Percentiles rank a stretch among this genome's conserved stretches.
These are phyloP conservation scores for Butyriboletus regius DNA, from an alignment of 1,284 basidiomycete genomes.

Conservation along the genomic window DNA sequence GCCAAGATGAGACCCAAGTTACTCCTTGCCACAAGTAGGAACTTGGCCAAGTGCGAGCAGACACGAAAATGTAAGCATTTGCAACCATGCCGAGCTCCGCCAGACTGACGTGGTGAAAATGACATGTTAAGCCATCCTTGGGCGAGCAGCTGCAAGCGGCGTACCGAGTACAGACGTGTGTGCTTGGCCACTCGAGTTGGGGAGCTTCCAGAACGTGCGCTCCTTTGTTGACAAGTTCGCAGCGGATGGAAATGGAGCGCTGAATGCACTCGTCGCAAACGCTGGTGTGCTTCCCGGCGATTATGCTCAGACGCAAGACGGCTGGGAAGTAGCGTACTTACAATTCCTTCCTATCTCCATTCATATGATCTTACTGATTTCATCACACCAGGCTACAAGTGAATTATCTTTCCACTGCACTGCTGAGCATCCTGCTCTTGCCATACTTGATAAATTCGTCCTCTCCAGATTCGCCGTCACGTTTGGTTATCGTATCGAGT, in stretches of 20 bases:
- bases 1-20: conserved; percentile 21
- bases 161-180: background rate
- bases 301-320: conserved; percentile 21
- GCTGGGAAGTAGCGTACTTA: conserved; percentile 23
- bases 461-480: conserved; percentile 16
- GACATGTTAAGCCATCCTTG: conserved; percentile 12
- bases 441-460: conserved; percentile 22
- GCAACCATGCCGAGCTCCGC: background rate
- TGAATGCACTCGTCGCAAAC: conserved; percentile 22
- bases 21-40: conserved; percentile 24
- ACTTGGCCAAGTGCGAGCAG: conserved; percentile 20
- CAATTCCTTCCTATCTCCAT: background rate
- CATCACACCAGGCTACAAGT: conserved; percentile 23
- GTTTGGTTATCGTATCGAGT: conserved; percentile 26
- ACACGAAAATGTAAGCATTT: conserved; percentile 18
- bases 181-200: conserved; percentile 20
- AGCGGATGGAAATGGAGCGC: conserved; percentile 5
- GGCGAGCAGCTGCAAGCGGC: background rate
- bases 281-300: conserved; percentile 12
- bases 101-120: background rate
- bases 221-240: conserved; percentile 21
- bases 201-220: conserved; percentile 20
- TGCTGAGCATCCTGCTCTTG: conserved; percentile 25
- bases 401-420: conserved; percentile 27
- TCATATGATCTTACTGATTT: background rate